A percentile compares a stretch with the other conserved stretches of the same genome.
phyloP scores from a whole-genome alignment of 257 asterid genomes.

The Parsonsia alboflavescens region DNA sequence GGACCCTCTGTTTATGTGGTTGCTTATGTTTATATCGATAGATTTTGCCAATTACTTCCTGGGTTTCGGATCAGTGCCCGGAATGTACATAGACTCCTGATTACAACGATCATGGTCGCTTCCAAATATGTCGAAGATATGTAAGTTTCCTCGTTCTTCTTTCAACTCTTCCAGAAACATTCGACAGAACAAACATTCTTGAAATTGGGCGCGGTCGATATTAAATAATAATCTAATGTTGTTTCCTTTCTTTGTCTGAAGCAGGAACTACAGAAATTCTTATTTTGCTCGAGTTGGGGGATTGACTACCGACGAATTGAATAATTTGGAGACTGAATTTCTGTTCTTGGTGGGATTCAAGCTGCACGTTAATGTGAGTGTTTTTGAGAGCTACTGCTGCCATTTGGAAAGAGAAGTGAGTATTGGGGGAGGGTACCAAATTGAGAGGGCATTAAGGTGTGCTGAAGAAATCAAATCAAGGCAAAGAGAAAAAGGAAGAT shows the following conservation, averaged over 20 bases:
- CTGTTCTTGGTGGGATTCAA: conserved; percentile 81
- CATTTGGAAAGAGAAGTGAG: conserved; percentile 96
- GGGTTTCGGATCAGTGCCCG: conserved; percentile 61
- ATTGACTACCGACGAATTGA: conserved; percentile 52
- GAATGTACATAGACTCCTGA: conserved; percentile 78
- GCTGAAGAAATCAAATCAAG: conserved; percentile 77
- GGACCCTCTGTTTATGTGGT: conserved; percentile 89
- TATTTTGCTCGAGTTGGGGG: conserved; percentile 96
- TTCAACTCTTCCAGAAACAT: not conserved
- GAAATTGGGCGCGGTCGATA: not conserved
- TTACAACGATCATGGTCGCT: conserved; percentile 84
- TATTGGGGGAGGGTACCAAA: conserved; percentile 88
- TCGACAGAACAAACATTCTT: not conserved
- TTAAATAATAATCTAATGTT: not conserved
- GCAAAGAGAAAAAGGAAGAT: conserved; percentile 34
- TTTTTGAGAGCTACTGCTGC: conserved; percentile 79
- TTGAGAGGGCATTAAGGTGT: conserved; percentile 85
- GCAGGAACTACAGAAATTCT: conserved; percentile 89
- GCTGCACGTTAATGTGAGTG: conserved; percentile 87
- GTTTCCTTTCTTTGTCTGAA: not conserved
- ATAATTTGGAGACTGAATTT: conserved; percentile 60
- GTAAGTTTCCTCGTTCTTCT: conserved; percentile 39
- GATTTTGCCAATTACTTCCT: conserved; percentile 64
- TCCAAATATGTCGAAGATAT: conserved; percentile 92
- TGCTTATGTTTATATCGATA: conserved; percentile 78